Evolutionary conservation across 306 rosid species (phyloP).

Genomic region (Luffa acutangula): DNA sequence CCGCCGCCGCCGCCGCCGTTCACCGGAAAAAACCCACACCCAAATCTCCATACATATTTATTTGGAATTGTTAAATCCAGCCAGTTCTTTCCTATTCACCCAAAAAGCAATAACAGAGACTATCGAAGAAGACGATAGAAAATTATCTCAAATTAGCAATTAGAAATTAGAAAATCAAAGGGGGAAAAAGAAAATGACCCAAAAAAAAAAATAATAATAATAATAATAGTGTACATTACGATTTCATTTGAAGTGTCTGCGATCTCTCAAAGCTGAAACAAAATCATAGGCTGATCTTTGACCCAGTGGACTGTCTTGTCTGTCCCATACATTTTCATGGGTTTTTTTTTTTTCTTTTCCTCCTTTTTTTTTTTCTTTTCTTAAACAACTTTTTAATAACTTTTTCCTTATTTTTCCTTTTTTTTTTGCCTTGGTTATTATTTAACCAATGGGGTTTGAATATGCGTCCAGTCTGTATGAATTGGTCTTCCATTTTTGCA

Average conservation of each 20-base stretch:
- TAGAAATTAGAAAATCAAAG: not conserved
- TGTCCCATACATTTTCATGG: not conserved
- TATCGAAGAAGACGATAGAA: not conserved
- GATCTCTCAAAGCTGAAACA: not conserved
- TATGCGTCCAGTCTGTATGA: constrained; percentile 28
- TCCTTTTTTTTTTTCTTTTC: too few species aligned
- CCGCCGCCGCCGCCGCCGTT: not conserved
- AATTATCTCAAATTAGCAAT: not conserved
- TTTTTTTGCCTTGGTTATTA: constrained; percentile 18
- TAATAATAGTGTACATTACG: not conserved
- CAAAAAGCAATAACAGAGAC: constrained; percentile 4
- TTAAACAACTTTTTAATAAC: not conserved
- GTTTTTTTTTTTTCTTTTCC: not conserved
- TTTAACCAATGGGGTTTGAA: constrained; percentile 35
- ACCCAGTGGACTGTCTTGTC: constrained; percentile 21
- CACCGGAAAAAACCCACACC: not conserved
- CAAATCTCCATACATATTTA: not conserved
- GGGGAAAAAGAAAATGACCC: not conserved
- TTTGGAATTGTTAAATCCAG: not conserved
- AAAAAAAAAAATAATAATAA: not conserved
- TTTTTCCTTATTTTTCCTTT: not conserved
- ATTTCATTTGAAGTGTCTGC: not conserved
- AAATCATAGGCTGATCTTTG: constrained; percentile 2
- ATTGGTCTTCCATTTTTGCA: constrained; percentile 35
- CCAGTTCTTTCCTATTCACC: not conserved